Conservation (phyloP, 2,329 filamentous ascomycete species). For the Teratosphaeria destructans region DNA sequence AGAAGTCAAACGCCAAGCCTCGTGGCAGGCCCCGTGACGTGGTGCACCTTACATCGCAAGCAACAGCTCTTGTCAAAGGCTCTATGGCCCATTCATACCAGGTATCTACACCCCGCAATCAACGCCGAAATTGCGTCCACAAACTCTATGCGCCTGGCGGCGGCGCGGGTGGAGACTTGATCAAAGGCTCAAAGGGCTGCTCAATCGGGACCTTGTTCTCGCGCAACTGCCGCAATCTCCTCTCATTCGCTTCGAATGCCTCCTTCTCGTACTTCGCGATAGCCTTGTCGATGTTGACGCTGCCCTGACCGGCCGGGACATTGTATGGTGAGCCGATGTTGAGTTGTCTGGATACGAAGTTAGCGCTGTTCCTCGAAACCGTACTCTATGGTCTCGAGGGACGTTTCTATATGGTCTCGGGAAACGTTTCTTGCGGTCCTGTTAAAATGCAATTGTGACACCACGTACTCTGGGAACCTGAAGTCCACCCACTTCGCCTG, state of each 20-base stretch:
- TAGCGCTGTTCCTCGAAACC: neutral
- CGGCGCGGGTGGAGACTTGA: slow-evolving; percentile 16
- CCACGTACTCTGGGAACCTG: slow-evolving; percentile 54
- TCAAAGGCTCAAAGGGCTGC: slow-evolving; percentile 18
- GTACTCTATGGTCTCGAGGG: neutral
- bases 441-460: neutral
- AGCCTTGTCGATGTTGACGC: slow-evolving; percentile 48
- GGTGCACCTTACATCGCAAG: neutral
- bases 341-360: slow-evolving; percentile 41
- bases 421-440: neutral
- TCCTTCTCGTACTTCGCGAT: slow-evolving; percentile 53
- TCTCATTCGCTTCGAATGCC: slow-evolving; percentile 46
- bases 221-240: slow-evolving; percentile 38
- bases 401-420: neutral
- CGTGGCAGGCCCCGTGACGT: neutral
- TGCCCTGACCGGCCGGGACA: slow-evolving; percentile 48
- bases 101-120: neutral
- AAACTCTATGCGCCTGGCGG: slow-evolving; percentile 2
- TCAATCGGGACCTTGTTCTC: slow-evolving; percentile 27
- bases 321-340: slow-evolving; percentile 55
- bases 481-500: slow-evolving; percentile 41
- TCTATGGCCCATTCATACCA: neutral
- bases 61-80: neutral
- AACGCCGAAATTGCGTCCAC: neutral
- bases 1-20: neutral